Percentiles rank a stretch among this genome's conserved stretches.
Conservation (phyloP, 2,329 filamentous ascomycete species). For the Beauveria scarabaeidicola region DNA sequence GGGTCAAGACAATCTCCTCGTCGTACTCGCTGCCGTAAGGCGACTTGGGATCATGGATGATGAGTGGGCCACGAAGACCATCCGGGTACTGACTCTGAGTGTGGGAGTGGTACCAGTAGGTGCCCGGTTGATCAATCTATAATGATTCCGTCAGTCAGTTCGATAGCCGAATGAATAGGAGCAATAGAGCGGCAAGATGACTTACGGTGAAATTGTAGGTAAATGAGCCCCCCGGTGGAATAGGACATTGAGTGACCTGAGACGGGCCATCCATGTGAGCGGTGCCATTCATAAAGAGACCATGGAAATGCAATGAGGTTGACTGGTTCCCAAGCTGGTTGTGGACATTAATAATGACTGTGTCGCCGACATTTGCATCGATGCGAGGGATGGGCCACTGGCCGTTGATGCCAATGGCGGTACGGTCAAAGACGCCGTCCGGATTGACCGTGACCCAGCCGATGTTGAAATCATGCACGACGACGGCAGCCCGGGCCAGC, state of each 20-base stretch:
- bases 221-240: constrained; percentile 54
- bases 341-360: constrained; percentile 47
- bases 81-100: constrained; percentile 61
- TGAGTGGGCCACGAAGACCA: constrained; percentile 54
- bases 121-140: constrained; percentile 50
- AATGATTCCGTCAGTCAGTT: too few relatives aligned
- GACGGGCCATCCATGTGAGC: constrained; percentile 63
- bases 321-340: constrained; percentile 55
- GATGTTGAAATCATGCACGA: constrained; percentile 59
- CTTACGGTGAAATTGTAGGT: constrained; percentile 57
- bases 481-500: constrained; percentile 33
- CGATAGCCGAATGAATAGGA: too few relatives aligned
- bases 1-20: constrained; percentile 54
- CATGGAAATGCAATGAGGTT: constrained; percentile 63
- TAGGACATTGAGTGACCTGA: constrained; percentile 58
- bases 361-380: constrained; percentile 54
- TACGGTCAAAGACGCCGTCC: constrained; percentile 54
- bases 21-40: constrained; percentile 51
- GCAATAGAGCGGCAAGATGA: too few relatives aligned
- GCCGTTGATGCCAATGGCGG: constrained; percentile 67
- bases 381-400: constrained; percentile 66
- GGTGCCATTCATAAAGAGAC: constrained; percentile 58
- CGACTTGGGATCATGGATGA: constrained; percentile 53
- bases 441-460: constrained; percentile 66
- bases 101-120: constrained; percentile 75